These are phyloP conservation scores for Penicillium simplicissimum DNA, from an alignment of 495 filamentous ascomycete species.

Conservation along the genomic window DNA sequence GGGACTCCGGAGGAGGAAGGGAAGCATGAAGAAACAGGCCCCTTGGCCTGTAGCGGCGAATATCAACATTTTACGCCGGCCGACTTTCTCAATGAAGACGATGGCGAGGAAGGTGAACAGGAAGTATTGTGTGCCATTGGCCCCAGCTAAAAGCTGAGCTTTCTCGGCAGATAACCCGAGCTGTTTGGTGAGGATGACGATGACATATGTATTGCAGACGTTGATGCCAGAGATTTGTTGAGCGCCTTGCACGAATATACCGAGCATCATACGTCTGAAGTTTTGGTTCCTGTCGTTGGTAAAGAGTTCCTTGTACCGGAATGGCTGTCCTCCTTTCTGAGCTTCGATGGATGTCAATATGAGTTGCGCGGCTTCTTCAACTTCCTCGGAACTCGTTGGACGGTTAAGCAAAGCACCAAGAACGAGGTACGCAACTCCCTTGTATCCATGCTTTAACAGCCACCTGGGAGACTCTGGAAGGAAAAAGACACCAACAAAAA, in stretches of 20 bases:
- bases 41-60: too few species aligned
- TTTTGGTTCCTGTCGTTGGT: conserved; percentile 8
- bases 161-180: conserved; percentile 5
- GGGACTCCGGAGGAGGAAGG: too few species aligned
- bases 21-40: too few species aligned
- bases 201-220: conserved; percentile 9
- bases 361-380: conserved; percentile 9
- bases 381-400: conserved; percentile 14
- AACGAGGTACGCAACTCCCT: conserved; percentile 40
- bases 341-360: conserved; percentile 9
- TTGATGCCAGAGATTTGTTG: conserved; percentile 15
- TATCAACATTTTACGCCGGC: too few species aligned
- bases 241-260: conserved; percentile 8
- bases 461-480: conserved; percentile 59
- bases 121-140: background rate
- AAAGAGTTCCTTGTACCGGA: conserved; percentile 4
- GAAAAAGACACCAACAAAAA: conserved; percentile 47
- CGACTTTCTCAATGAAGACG: too few species aligned
- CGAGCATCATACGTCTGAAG: conserved; percentile 7
- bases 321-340: conserved; percentile 1
- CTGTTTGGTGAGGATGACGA: conserved; percentile 5
- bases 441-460: conserved; percentile 49
- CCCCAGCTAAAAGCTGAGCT: conserved; percentile 11
- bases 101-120: background rate
- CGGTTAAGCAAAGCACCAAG: conserved; percentile 3